Evolutionary conservation across 2,329 filamentous ascomycete genomes (phyloP), one percentile per base, ranked within the genome.

Genomic region (Hypoxylon sp.): DNA sequence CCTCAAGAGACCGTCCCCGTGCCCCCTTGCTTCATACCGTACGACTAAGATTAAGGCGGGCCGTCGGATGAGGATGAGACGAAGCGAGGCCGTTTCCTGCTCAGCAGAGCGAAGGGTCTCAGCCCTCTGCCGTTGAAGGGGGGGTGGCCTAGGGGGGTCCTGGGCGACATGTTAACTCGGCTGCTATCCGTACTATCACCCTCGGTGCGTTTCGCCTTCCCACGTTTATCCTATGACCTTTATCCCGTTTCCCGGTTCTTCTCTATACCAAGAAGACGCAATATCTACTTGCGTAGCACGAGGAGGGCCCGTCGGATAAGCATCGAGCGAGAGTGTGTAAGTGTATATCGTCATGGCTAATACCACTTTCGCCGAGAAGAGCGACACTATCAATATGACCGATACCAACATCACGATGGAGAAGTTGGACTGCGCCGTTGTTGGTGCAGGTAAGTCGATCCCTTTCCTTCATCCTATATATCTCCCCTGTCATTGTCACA

Each of bases 381-480:
- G 35, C 64, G 62, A 70, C 21, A 44, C 21, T 44, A 54, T 65
- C 47, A 56, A 56, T n/a, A 59, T 62, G 46, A 21, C 56, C 29
- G 55, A 57, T 27, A 27, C 24, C 24, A 65, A 63, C 19, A 67
- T 69, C 58, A 69, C 66, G 13, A 83, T 84, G 80, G 83, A 86
- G 67, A 77, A 75, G 15, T 68, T 84, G 11, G 83, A 86, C 61
- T 80, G 83, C 48, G 82, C 82, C 27, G 80, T 86, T 24, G 79
- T 85, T 51, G 84, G 84, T 56, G 85, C 86, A 27, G 87, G 87
- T 88, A 80, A 78, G 83, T 77, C 48, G 10, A 2, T 3, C 17
- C 32, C 24, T 35, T 51, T 50, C 39, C 24, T 39, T 39, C 35
- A 13, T 35, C 13, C 11, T 13, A 8, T 35, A 48, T 51, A 31